phyloP scores from a whole-genome alignment of 495 filamentous ascomycete species.

The Apiosordaria backusii region DNA sequence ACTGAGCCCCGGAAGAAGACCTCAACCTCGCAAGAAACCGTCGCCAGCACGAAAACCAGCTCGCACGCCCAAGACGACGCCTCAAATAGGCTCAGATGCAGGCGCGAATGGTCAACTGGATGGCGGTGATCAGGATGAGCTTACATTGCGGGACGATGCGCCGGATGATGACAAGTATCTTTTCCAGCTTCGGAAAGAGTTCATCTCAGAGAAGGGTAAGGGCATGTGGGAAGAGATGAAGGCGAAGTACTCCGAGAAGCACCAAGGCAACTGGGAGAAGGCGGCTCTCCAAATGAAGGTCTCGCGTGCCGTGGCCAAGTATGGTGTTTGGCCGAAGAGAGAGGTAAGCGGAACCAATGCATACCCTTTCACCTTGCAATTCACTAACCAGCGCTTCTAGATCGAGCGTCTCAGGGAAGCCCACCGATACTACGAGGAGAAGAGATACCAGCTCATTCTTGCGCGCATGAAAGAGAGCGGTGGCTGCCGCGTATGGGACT shows the following conservation, averaged over 20 bases:
- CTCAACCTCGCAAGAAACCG: slow-evolving; percentile 26
- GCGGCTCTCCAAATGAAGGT: slow-evolving; percentile 50
- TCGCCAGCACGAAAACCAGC: slow-evolving; percentile 22
- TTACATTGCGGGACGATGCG: slow-evolving; percentile 39
- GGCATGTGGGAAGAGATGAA: slow-evolving; percentile 52
- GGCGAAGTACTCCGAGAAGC: slow-evolving; percentile 41
- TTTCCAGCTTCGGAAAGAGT: slow-evolving; percentile 41
- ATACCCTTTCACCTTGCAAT: background rate
- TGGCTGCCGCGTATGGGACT: slow-evolving; percentile 36
- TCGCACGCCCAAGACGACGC: slow-evolving; percentile 25
- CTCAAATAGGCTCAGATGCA: slow-evolving; percentile 17
- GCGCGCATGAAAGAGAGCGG: slow-evolving; percentile 38
- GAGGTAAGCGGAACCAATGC: slow-evolving; percentile 36
- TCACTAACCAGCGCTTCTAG: slow-evolving; percentile 15
- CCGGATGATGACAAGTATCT: slow-evolving; percentile 47
- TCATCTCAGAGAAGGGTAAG: slow-evolving; percentile 46
- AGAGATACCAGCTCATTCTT: slow-evolving; percentile 33
- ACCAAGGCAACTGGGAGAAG: slow-evolving; percentile 40
- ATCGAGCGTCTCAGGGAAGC: slow-evolving; percentile 31
- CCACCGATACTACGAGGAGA: slow-evolving; percentile 30
- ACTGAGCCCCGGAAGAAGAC: slow-evolving; percentile 26
- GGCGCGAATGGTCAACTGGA: slow-evolving; percentile 8
- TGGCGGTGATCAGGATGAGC: slow-evolving; percentile 25
- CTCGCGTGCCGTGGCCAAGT: slow-evolving; percentile 43
- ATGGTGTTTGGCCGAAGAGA: slow-evolving; percentile 40